phyloP scores from a whole-genome alignment of 2,329 filamentous ascomycete species.

The Aspergillus sp. region DNA sequence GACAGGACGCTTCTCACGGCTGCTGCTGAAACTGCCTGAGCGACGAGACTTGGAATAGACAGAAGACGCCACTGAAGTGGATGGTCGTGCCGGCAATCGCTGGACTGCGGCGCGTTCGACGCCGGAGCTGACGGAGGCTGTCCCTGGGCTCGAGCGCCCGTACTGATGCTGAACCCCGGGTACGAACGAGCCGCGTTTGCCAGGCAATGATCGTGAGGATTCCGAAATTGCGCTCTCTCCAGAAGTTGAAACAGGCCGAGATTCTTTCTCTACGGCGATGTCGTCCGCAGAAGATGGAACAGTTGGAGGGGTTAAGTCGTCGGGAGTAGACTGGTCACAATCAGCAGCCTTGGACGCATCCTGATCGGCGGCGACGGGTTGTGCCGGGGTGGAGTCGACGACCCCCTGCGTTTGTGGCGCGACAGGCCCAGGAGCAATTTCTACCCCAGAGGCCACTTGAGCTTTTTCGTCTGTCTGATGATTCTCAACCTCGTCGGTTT shows the following conservation, averaged over 20 bases:
- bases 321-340: slow-evolving; percentile 11
- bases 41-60: slow-evolving; percentile 34
- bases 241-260: slow-evolving; percentile 31
- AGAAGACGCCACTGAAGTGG: slow-evolving; percentile 31
- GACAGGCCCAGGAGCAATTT: background rate
- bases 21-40: slow-evolving; percentile 43
- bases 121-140: slow-evolving; percentile 27
- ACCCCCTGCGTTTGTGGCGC: slow-evolving; percentile 29
- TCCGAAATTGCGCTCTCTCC: slow-evolving; percentile 33
- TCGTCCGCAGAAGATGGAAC: slow-evolving; percentile 9
- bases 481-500: slow-evolving; percentile 35
- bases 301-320: slow-evolving; percentile 12
- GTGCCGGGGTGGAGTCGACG: slow-evolving; percentile 19
- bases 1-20: slow-evolving; percentile 41
- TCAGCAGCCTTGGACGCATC: slow-evolving; percentile 11
- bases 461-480: slow-evolving; percentile 35
- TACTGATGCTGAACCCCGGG: slow-evolving; percentile 27
- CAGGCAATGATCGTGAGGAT: slow-evolving; percentile 28
- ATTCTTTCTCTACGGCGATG: slow-evolving; percentile 17
- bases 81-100: slow-evolving; percentile 38
- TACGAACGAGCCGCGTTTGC: slow-evolving; percentile 28
- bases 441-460: slow-evolving; percentile 20
- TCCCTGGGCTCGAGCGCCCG: slow-evolving; percentile 21
- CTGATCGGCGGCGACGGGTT: slow-evolving; percentile 11
- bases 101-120: slow-evolving; percentile 46